Base-by-base conservation (phyloP, 495 filamentous ascomycete genomes). In the Parachaetomium inaequale region DNA sequence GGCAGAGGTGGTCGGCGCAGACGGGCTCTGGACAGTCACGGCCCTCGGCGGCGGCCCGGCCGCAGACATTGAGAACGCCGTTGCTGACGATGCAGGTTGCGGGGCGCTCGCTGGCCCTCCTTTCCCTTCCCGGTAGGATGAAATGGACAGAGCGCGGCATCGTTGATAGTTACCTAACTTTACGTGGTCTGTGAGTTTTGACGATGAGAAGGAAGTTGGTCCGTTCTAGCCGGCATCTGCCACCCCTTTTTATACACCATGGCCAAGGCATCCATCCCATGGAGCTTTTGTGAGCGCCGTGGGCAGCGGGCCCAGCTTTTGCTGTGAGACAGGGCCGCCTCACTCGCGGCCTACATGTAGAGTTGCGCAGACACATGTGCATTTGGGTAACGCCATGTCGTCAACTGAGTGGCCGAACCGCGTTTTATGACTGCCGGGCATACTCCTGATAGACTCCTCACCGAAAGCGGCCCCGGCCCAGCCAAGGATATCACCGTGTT, bases 1-100 rank as follows among this genome's bases (percentile, higher is more conserved):
- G 59, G 55, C 63, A 66, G 47, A 66, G 59, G 31, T 62, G 63
- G 21, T 31, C 25, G 40, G 42, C 53, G 29, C 63, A 66, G 38
- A 62, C 34, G 14, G 59, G 59, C 12, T 40, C 36, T 2, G 17
- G 8, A 5, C 14, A 15, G 12, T 40, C 36, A 23, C 52, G 59
- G 17, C 47, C 55, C 25, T 12, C 17, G 11, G 40, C 47, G 2
- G 54, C 47, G 14, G n/a, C 59, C 28, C 23, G 28, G n/a, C 58
- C 58, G 55, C 63, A 66, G 46, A 26, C 11, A n/a, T 11, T 14
- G 43, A 17, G 28, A 23, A 19, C 19, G 31, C 11, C 43, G 7
- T 66, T 59, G 40, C 52, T 55, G 63, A 66, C 63, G 31, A 66
- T 52, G 42, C 63, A 66, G 26, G 55, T 45, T 28, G 21, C 7